Evolutionary conservation across 148 eudicot genomes (phyloP), one percentile per base, ranked within the genome.

Genomic region (Oxyria digyna): DNA sequence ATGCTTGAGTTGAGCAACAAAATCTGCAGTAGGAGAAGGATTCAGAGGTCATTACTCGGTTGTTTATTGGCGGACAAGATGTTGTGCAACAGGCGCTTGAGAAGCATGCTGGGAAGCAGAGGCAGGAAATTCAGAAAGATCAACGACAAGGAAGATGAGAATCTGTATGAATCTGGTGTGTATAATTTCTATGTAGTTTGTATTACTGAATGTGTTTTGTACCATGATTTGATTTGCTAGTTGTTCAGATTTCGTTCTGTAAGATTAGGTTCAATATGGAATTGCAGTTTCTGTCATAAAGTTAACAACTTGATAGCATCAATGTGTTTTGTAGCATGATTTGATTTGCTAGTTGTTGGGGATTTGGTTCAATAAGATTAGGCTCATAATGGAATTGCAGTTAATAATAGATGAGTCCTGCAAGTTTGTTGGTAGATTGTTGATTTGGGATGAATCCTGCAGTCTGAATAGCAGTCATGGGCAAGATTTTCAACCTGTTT

Each of bases 81-180:
- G 95, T 91, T 9, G 88, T 91, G 55, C 83, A 88, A 55, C 67
- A 81, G 52, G 87, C 97, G 13, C 64, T 91, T 32, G 91, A 91
- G 66, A 88, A 86, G 78, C 80, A 85, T 21, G 89, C 77, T 15
- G 88, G 86, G 87, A 86, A 88, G 71, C 89, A 88, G 71, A 83
- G 74, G 78, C 76, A 80, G 73, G 78, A 86, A 70, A 74, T 91
- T 69, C 84, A 80, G 68, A 88, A 86, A 76, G 85, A 85, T 57
- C 80, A 71, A n/a, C 64, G 63, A 8, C 73, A 17, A 46, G 37
- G 45, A 52, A 75, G 41, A 42, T 24, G 48, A 37, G 8, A 33
- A 17, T n/a, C 41, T 12, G n/a, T n/a, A n/a, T 2, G 35, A 33
- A 63, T 35, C 11, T 63, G 67, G 8, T 24, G 10, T 46, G 17